Evolutionary conservation across 2,329 filamentous ascomycete genomes (phyloP).

Genomic region (Trichoderma sp.): DNA sequence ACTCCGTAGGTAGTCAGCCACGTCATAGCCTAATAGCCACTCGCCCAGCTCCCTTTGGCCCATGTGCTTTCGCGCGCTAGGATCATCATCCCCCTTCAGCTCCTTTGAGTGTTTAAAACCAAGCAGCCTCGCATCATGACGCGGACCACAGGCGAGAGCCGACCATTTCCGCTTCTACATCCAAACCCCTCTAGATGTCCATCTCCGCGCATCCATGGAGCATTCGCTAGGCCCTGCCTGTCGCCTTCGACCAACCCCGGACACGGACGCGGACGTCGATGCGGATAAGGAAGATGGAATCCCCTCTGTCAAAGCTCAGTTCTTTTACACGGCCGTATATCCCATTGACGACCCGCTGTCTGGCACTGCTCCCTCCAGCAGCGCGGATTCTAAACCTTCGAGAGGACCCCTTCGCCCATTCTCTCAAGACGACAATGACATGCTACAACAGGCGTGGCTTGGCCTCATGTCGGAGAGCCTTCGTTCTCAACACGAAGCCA

Average conservation of each 20-base stretch:
- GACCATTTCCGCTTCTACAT: background rate
- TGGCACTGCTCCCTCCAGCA: slow-evolving; percentile 53
- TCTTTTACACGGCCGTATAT: slow-evolving; percentile 81
- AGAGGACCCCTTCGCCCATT: slow-evolving; percentile 74
- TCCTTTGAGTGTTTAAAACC: background rate
- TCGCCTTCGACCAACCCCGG: slow-evolving; percentile 49
- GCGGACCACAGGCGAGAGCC: background rate
- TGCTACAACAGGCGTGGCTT: slow-evolving; percentile 77
- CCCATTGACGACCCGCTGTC: slow-evolving; percentile 90
- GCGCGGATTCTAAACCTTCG: slow-evolving; percentile 52
- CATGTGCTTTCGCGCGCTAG: slow-evolving; percentile 10
- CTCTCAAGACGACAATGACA: slow-evolving; percentile 74
- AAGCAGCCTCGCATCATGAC: background rate
- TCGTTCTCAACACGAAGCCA: slow-evolving; percentile 48
- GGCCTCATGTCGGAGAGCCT: slow-evolving; percentile 54
- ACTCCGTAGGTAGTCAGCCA: background rate
- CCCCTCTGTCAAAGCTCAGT: slow-evolving; percentile 68
- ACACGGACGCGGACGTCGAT: slow-evolving; percentile 31
- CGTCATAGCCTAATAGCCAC: slow-evolving; percentile 4
- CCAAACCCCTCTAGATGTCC: background rate
- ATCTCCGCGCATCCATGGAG: background rate
- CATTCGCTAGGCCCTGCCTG: slow-evolving; percentile 66
- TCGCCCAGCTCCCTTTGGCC: slow-evolving; percentile 5
- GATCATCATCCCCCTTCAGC: slow-evolving; percentile 1
- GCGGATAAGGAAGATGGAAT: slow-evolving; percentile 46